Evolutionary conservation across 495 filamentous ascomycete genomes (phyloP).

Genomic region (Penicillium turbatum): DNA sequence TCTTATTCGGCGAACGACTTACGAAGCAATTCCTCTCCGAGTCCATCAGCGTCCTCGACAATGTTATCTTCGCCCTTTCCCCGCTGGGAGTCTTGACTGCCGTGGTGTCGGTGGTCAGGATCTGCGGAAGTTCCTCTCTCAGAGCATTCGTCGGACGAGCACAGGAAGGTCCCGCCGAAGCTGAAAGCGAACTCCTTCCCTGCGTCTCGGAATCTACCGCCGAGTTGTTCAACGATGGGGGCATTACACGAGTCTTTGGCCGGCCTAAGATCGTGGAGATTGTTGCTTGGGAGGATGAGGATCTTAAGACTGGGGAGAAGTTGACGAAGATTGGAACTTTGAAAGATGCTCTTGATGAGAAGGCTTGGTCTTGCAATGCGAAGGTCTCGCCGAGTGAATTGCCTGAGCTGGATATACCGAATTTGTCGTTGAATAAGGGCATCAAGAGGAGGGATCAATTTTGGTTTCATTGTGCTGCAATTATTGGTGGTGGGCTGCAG

Average conservation of each 20-base stretch:
- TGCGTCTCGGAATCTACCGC: constrained; percentile 41
- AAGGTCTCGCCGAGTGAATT: background rate
- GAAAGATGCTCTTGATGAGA: constrained; percentile 23
- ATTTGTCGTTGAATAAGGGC: constrained; percentile 46
- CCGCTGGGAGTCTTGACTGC: constrained; percentile 54
- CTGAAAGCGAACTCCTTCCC: constrained; percentile 39
- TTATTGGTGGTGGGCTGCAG: constrained; percentile 30
- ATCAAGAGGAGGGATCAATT: constrained; percentile 28
- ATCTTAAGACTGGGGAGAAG: constrained; percentile 9
- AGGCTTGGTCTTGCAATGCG: constrained; percentile 21
- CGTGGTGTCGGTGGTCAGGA: constrained; percentile 49
- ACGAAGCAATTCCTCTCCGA: constrained; percentile 57
- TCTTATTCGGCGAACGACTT: constrained; percentile 54
- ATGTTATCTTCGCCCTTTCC: constrained; percentile 51
- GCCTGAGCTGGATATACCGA: constrained; percentile 39
- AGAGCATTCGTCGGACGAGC: constrained; percentile 50
- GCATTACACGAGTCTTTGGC: constrained; percentile 39
- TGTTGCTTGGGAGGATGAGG: constrained; percentile 32
- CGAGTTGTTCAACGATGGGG: constrained; percentile 43
- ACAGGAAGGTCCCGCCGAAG: constrained; percentile 39
- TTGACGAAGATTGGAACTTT: constrained; percentile 27
- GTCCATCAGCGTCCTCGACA: constrained; percentile 44
- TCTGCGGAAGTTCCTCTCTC: constrained; percentile 49
- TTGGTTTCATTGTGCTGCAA: constrained; percentile 36
- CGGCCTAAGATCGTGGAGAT: constrained; percentile 40